Percentiles rank a stretch among this genome's conserved stretches.
Evolutionary conservation across 345 rosid species (phyloP).

Genomic region (Eucalyptus victrix): DNA sequence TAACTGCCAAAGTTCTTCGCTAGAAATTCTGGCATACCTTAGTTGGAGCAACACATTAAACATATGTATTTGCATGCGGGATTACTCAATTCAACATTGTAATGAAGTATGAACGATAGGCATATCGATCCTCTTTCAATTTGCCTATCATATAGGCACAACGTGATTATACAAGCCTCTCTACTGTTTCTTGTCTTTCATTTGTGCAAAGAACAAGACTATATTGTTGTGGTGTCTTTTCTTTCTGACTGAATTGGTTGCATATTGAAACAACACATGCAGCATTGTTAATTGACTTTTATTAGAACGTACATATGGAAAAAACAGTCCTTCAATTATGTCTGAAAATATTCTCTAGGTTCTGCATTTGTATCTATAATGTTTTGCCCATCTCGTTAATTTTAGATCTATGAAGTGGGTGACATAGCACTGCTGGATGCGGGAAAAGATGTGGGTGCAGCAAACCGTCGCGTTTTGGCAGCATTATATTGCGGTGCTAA

Average conservation of each 20-base stretch:
- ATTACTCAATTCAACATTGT: not conserved
- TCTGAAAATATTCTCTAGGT: not conserved
- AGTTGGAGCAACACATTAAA: not conserved
- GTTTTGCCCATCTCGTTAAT: not conserved
- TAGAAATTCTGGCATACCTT: not conserved
- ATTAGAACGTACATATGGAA: not conserved
- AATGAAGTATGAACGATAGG: not conserved
- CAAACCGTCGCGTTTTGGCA: slow-evolving; percentile 52
- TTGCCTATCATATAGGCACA: not conserved
- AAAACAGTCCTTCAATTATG: not conserved
- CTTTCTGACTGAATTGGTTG: not conserved
- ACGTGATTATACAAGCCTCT: not conserved
- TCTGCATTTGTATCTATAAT: not conserved
- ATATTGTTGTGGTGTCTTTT: not conserved
- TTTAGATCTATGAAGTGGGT: slow-evolving; percentile 81
- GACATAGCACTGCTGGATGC: slow-evolving; percentile 54
- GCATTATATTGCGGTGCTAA: slow-evolving; percentile 82
- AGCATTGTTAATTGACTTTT: not conserved
- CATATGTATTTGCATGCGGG: not conserved
- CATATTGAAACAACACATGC: not conserved
- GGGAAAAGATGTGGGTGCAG: slow-evolving; percentile 73
- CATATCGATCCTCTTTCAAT: not conserved
- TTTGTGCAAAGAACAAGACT: not conserved
- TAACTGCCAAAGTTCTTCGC: not conserved
- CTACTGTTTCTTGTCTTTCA: not conserved